Evolutionary conservation across 306 rosid genomes (phyloP).

Genomic region (Begonia masoniana): DNA sequence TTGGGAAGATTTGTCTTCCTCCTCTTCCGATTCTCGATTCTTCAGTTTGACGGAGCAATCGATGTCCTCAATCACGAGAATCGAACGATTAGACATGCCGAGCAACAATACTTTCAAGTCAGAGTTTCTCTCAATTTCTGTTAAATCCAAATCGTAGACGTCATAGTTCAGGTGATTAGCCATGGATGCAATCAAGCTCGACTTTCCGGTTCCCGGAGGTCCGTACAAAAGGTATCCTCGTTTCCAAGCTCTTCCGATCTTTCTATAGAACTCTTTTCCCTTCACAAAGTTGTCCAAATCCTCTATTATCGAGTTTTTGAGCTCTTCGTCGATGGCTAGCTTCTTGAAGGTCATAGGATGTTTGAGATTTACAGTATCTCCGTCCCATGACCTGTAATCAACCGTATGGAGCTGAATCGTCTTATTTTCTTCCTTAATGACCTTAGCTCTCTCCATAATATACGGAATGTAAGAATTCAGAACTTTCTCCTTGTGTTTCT

Average conservation of each 20-base stretch:
- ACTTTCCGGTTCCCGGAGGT: conserved; percentile 62
- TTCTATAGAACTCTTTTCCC: conserved; percentile 42
- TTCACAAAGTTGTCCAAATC: conserved; percentile 31
- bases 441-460: conserved; percentile 21
- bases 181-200: conserved; percentile 56
- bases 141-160: conserved; percentile 50
- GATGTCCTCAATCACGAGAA: conserved; percentile 53
- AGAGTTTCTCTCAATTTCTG: conserved; percentile 36
- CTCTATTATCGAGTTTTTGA: conserved; percentile 31
- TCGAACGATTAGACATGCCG: conserved; percentile 26
- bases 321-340: conserved; percentile 30
- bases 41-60: conserved; percentile 32
- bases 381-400: conserved; percentile 1
- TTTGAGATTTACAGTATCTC: conserved; percentile 28
- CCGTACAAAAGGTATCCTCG: conserved; percentile 46
- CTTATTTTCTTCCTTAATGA: conserved; percentile 25
- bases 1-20: not conserved
- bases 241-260: conserved; percentile 61
- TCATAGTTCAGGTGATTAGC: conserved; percentile 53
- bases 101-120: conserved; percentile 35
- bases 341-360: conserved; percentile 44
- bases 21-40: not conserved
- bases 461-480: conserved; percentile 29
- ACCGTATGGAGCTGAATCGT: conserved; percentile 35
- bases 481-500: conserved; percentile 34